Base-by-base conservation (phyloP, 768 basidiomycete species). In the Crassisporium funariophilum region DNA sequence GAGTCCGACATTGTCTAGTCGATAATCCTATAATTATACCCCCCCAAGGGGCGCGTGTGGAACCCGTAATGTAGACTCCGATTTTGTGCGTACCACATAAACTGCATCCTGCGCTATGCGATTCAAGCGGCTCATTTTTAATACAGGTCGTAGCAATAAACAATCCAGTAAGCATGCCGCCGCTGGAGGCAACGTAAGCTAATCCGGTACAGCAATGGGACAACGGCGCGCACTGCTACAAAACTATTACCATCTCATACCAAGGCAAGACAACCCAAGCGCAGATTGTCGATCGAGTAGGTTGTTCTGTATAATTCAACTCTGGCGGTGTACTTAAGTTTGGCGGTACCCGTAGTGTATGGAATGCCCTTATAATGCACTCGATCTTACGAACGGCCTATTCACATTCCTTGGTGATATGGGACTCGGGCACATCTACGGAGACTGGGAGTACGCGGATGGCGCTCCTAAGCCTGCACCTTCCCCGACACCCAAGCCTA, bases 41-140 rank as follows among this genome's bases (percentile, higher is more conserved):
- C n/a, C n/a, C n/a, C n/a, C n/a, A n/a, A 77, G 76, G 44, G 76
- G 75, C 38, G 75, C 76, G 4, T 78, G 76, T 47, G 70, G 70
- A 22, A 53, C 50, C 15, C 47, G 47, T 19, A 67, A 68, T 52
- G 17, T 27, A 13, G 54, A 55, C 11, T 52, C 41, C 25, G 68
- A 69, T 20, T 67, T 57, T 56, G 68, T 72, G 46, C 56, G 69
- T 65, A 20, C 35, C 33, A 17, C 11, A n/a, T 35, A 5, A 20
- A 19, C 33, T 17, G 15, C 12, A 17, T 6, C 38, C 11, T 25
- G 19, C 29, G 17, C 9, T 8, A 16, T 39, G 8, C 23, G 24
- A 27, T 4, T 37, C 31, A 17, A 35, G 21, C 21, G 16, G 10
- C 11, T 9, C 21, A 16, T 5, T 19, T 8, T n/a, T 16, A 19